phyloP scores from a whole-genome alignment of 164 flowering plant species.

The Pachysandra terminalis region DNA sequence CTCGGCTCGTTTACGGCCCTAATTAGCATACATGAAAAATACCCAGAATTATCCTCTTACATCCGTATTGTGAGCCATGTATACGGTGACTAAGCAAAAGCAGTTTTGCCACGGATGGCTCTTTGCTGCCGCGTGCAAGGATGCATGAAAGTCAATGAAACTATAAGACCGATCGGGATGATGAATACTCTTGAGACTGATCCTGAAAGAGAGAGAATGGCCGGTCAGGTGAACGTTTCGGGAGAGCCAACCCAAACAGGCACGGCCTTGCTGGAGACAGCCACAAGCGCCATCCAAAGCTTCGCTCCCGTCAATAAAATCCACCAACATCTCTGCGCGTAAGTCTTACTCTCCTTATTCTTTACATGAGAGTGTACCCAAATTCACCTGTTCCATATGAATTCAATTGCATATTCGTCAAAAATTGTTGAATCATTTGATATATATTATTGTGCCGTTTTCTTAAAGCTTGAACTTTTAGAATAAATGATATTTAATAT shows the following conservation, averaged over 20 bases:
- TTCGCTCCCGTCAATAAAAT: conserved; percentile 73
- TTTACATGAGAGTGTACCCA: neutral
- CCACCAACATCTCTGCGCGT: conserved; percentile 99
- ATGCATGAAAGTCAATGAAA: neutral
- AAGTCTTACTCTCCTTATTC: conserved; percentile 2
- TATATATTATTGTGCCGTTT: neutral
- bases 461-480: neutral
- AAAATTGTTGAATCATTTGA: too few species aligned
- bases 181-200: neutral
- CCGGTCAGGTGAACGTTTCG: conserved; percentile 38
- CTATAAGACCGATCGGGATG: neutral
- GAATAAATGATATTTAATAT: neutral
- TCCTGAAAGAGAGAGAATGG: conserved; percentile 1
- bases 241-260: conserved; percentile 66
- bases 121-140: neutral
- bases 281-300: conserved; percentile 59
- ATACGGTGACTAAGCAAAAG: neutral
- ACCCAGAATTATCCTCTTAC: too few species aligned
- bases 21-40: too few species aligned
- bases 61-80: neutral
- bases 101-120: neutral
- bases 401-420: too few species aligned
- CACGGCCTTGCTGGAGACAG: conserved; percentile 60
- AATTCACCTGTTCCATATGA: too few species aligned
- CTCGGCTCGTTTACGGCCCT: too few species aligned